Evolutionary conservation across 176 grass and related monocot species (phyloP).

Genomic region (Oryza rufipogon): DNA sequence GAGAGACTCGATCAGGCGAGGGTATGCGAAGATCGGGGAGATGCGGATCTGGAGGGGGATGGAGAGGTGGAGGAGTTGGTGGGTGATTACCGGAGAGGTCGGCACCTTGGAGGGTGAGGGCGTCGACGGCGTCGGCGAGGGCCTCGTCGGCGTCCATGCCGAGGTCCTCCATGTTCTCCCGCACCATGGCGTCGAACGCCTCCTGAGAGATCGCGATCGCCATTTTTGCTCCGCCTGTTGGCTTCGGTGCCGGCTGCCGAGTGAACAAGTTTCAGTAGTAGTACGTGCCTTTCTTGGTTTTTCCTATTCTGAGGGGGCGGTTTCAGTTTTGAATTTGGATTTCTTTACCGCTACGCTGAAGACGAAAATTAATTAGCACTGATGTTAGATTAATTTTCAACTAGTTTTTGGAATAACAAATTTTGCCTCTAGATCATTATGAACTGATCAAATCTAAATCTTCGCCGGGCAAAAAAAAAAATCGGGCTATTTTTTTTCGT

Average conservation of each 20-base stretch:
- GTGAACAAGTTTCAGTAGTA: neutral
- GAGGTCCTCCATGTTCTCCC: conserved; percentile 97
- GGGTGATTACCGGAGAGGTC: conserved; percentile 67
- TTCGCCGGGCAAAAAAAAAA: too few relatives aligned
- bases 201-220: conserved; percentile 88
- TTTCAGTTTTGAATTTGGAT: neutral
- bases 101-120: conserved; percentile 84
- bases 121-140: conserved; percentile 84
- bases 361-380: too few relatives aligned
- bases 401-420: neutral
- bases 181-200: conserved; percentile 83
- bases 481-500: too few relatives aligned
- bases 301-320: neutral
- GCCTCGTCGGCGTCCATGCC: conserved; percentile 93
- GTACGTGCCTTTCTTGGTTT: conserved; percentile 2
- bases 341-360: too few relatives aligned
- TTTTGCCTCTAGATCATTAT: neutral
- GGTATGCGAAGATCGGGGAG: neutral
- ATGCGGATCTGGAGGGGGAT: conserved; percentile 22
- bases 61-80: neutral
- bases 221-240: conserved; percentile 37
- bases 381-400: too few relatives aligned
- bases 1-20: neutral
- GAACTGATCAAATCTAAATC: neutral
- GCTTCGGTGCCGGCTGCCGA: neutral